Evolutionary conservation across 495 filamentous ascomycete species (phyloP).

Genomic region (Penicillium fimorum): DNA sequence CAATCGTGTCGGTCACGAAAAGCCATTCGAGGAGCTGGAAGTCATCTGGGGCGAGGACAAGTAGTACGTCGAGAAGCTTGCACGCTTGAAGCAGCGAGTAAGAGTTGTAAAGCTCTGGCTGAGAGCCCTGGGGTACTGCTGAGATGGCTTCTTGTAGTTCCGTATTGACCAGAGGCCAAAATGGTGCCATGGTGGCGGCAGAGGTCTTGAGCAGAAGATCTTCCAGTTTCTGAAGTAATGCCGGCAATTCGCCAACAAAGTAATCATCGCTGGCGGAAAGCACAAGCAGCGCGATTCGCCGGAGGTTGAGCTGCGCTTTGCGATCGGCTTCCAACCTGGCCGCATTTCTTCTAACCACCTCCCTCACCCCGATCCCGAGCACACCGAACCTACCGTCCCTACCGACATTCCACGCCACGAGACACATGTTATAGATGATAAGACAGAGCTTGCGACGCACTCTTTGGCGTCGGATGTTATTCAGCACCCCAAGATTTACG

Average conservation of each 20-base stretch:
- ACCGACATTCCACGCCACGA: conserved; percentile 13
- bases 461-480: conserved; percentile 21
- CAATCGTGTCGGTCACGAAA: conserved; percentile 94
- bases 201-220: conserved; percentile 82
- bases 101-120: conserved; percentile 75
- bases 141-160: conserved; percentile 83
- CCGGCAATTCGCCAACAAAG: conserved; percentile 71
- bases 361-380: neutral
- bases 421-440: conserved; percentile 16
- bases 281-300: conserved; percentile 73
- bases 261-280: conserved; percentile 72
- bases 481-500: conserved; percentile 25
- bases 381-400: conserved; percentile 15
- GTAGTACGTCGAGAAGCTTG: conserved; percentile 82
- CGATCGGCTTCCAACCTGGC: conserved; percentile 93
- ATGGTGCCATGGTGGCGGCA: conserved; percentile 68
- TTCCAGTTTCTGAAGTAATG: conserved; percentile 76
- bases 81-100: conserved; percentile 79
- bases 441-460: conserved; percentile 22
- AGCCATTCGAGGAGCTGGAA: conserved; percentile 97
- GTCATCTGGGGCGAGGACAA: conserved; percentile 87
- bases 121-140: conserved; percentile 66
- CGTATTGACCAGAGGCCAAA: conserved; percentile 88
- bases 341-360: conserved; percentile 37
- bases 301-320: conserved; percentile 86